Evolutionary conservation across 345 rosid species (phyloP).

Genomic region (Dipteronia dyeriana): DNA sequence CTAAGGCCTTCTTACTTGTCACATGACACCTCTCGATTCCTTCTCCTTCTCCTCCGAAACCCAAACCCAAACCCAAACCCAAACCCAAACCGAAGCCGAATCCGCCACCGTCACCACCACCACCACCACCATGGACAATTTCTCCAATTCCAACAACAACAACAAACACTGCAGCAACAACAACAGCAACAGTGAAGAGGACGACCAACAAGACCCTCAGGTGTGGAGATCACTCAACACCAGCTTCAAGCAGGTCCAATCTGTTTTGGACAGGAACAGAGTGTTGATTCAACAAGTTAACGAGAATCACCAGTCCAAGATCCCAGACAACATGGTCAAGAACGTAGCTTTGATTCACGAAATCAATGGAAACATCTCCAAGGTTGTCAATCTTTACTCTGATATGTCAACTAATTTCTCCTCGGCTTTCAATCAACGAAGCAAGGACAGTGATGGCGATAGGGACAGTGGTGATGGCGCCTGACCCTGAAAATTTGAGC

Average conservation of each 20-base stretch:
- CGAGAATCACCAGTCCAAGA: constrained; percentile 82
- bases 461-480: not conserved
- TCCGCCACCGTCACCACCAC: constrained; percentile 18
- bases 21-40: constrained; percentile 20
- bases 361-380: constrained; percentile 78
- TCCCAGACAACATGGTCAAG: constrained; percentile 78
- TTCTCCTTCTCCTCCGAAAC: not conserved
- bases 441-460: constrained; percentile 23
- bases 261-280: constrained; percentile 83
- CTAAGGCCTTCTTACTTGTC: not conserved
- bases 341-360: constrained; percentile 92
- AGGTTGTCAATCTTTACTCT: constrained; percentile 77
- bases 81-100: constrained; percentile 3
- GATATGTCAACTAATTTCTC: constrained; percentile 58
- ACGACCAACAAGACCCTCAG: constrained; percentile 37
- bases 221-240: constrained; percentile 58
- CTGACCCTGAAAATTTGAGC: constrained; percentile 4
- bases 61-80: too few species aligned
- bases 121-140: constrained; percentile 31
- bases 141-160: constrained; percentile 13
- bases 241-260: constrained; percentile 65
- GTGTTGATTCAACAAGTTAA: constrained; percentile 80
- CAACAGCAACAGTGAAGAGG: constrained; percentile 12
- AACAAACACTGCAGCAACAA: constrained; percentile 27
- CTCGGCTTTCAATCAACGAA: constrained; percentile 36